Evolutionary conservation across 306 rosid species (phyloP).

Genomic region (Parietaria judaica): DNA sequence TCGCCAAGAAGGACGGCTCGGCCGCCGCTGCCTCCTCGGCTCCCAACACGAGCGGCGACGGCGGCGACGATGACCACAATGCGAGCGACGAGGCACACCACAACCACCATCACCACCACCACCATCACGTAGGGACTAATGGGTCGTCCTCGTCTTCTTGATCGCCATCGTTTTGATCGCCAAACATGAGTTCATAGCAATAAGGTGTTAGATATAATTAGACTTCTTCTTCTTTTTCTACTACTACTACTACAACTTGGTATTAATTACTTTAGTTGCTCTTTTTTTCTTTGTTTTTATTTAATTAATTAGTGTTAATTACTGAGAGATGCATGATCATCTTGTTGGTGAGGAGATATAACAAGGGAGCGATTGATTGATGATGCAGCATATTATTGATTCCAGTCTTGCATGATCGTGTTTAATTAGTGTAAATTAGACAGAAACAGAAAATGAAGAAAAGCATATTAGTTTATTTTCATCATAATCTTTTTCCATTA

Average conservation of each 20-base stretch:
- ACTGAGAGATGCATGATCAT: constrained; percentile 48
- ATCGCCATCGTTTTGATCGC: constrained; percentile 18
- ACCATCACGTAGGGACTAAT: constrained; percentile 48
- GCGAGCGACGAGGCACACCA: constrained; percentile 9
- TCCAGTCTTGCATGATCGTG: no score
- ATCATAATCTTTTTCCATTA: neutral
- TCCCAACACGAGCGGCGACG: constrained; percentile 10
- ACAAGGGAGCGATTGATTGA: constrained; percentile 33
- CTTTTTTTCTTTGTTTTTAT: constrained; percentile 9
- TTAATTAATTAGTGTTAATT: constrained; percentile 41
- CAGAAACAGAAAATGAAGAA: constrained; percentile 2
- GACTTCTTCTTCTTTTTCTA: neutral
- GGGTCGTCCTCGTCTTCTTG: constrained; percentile 94
- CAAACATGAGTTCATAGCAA: constrained; percentile 12
- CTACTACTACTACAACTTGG: constrained; percentile 1
- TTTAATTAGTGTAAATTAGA: neutral
- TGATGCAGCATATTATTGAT: neutral
- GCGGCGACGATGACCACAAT: constrained; percentile 1
- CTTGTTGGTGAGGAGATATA: constrained; percentile 34
- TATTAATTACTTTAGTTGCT: constrained; percentile 24
- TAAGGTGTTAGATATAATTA: constrained; percentile 27
- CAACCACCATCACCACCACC: constrained; percentile 17
- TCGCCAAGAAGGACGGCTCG: constrained; percentile 14
- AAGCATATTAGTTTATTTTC: constrained; percentile 8
- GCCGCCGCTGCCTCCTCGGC: neutral